phyloP scores from a whole-genome alignment of 2,329 filamentous ascomycete species.

The Magnaporthiopsis rhizophila region DNA sequence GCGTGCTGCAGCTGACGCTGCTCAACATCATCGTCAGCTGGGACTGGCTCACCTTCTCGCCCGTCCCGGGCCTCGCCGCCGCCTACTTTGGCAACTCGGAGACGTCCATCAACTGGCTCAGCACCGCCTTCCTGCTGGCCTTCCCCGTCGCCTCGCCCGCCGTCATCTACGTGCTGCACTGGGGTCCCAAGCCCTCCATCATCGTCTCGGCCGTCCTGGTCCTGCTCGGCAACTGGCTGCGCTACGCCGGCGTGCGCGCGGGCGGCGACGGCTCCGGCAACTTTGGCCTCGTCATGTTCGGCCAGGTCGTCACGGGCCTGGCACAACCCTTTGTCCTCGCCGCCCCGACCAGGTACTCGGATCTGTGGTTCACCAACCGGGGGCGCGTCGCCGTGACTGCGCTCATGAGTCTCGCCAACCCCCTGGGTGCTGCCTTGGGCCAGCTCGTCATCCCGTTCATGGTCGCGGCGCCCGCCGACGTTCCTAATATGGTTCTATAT shows the following conservation, averaged over 20 bases:
- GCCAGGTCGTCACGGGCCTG: constrained; percentile 82
- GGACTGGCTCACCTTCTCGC: constrained; percentile 95
- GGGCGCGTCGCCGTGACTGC: constrained; percentile 86
- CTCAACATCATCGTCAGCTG: constrained; percentile 91
- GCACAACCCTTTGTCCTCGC: constrained; percentile 88
- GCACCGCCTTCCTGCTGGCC: constrained; percentile 77
- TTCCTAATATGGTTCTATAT: constrained; percentile 79
- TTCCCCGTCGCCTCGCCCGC: constrained; percentile 68
- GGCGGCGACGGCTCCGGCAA: constrained; percentile 39
- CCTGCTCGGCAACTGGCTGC: constrained; percentile 83
- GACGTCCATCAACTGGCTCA: constrained; percentile 84
- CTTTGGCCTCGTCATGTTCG: constrained; percentile 77
- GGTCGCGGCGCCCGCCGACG: constrained; percentile 52
- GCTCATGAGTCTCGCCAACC: constrained; percentile 76
- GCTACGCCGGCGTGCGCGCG: constrained; percentile 60
- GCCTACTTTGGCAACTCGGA: constrained; percentile 68
- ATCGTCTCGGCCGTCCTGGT: constrained; percentile 64
- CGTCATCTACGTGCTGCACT: constrained; percentile 70
- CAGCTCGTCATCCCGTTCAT: constrained; percentile 79
- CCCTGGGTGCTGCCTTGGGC: constrained; percentile 79
- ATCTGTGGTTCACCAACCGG: constrained; percentile 84
- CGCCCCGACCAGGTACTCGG: constrained; percentile 83
- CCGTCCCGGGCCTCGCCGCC: constrained; percentile 67
- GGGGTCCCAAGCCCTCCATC: constrained; percentile 71
- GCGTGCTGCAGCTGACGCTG: constrained; percentile 72